Percentiles rank a stretch among this genome's conserved stretches.
These are phyloP conservation scores for Fragosphaeria purpurea DNA, from an alignment of 2,329 filamentous ascomycete genomes.

Conservation along the genomic window DNA sequence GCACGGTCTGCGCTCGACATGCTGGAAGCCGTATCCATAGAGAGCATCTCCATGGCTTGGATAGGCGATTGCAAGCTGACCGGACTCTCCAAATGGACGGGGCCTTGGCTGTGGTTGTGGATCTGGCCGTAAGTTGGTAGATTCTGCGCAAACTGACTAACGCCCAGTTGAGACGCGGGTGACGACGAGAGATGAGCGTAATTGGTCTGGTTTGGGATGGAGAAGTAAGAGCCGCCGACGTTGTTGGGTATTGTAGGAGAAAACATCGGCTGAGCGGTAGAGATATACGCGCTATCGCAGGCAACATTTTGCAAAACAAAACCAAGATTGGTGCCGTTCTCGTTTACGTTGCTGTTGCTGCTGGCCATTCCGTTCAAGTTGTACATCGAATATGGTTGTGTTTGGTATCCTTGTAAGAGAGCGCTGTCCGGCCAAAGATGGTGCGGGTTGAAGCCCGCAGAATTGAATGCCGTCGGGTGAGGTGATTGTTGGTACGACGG, in stretches of 20 bases:
- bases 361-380: conserved; percentile 10
- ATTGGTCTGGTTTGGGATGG: no score
- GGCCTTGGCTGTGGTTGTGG: neutral
- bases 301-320: conserved; percentile 25
- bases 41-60: conserved; percentile 17
- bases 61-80: conserved; percentile 17
- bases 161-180: no score
- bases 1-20: neutral
- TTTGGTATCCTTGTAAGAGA: conserved; percentile 22
- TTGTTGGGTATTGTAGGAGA: conserved; percentile 8
- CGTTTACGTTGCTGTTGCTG: neutral
- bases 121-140: no score
- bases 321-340: conserved; percentile 11
- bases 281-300: conserved; percentile 22
- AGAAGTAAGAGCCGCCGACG: neutral
- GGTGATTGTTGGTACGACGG: conserved; percentile 26
- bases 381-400: conserved; percentile 16
- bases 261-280: conserved; percentile 18
- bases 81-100: conserved; percentile 18
- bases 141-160: neutral
- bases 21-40: conserved; percentile 2
- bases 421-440: conserved; percentile 27
- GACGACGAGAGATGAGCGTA: no score
- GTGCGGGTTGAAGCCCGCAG: conserved; percentile 26
- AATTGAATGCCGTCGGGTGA: conserved; percentile 30